A percentile compares a stretch with the other conserved stretches of the same genome.
Conservation (phyloP, 2,329 filamentous ascomycete genomes). For the Aureobasidium sp. region DNA sequence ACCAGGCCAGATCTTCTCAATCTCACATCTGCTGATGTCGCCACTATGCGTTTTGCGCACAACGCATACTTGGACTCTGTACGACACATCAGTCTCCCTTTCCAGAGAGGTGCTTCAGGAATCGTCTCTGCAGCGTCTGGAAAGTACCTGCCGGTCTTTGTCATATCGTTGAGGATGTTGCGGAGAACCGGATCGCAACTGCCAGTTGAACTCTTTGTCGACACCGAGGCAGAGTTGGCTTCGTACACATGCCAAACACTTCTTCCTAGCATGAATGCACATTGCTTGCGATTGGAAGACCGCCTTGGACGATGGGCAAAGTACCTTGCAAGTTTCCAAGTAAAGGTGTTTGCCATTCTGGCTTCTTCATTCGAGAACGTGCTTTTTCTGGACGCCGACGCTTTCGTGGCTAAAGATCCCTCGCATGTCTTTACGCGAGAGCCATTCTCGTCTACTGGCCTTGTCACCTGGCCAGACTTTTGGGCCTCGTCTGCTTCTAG, state of each 20-base stretch:
- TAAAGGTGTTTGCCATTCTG: slow-evolving; percentile 43
- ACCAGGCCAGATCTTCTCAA: slow-evolving; percentile 8
- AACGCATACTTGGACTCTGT: background rate
- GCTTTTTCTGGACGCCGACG: slow-evolving; percentile 44
- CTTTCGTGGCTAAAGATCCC: slow-evolving; percentile 39
- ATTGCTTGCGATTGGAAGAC: slow-evolving; percentile 39
- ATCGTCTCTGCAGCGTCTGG: slow-evolving; percentile 15
- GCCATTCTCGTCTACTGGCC: slow-evolving; percentile 35
- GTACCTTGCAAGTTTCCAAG: slow-evolving; percentile 34
- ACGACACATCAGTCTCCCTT: background rate
- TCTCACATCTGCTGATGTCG: background rate
- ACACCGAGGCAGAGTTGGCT: slow-evolving; percentile 36
- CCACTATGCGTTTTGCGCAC: slow-evolving; percentile 1
- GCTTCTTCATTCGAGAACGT: slow-evolving; percentile 45
- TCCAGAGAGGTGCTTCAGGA: background rate
- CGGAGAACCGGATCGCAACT: slow-evolving; percentile 36
- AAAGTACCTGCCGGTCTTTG: slow-evolving; percentile 10
- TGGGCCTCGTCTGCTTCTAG: slow-evolving; percentile 36
- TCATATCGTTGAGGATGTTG: slow-evolving; percentile 31
- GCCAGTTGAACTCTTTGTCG: slow-evolving; percentile 42
- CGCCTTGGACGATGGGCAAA: slow-evolving; percentile 27
- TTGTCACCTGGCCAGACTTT: slow-evolving; percentile 45
- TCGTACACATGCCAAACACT: slow-evolving; percentile 37
- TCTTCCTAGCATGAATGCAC: slow-evolving; percentile 37
- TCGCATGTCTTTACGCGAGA: slow-evolving; percentile 33